Evolutionary conservation across 306 rosid species (phyloP).

Genomic region (Prunus armeniaca): DNA sequence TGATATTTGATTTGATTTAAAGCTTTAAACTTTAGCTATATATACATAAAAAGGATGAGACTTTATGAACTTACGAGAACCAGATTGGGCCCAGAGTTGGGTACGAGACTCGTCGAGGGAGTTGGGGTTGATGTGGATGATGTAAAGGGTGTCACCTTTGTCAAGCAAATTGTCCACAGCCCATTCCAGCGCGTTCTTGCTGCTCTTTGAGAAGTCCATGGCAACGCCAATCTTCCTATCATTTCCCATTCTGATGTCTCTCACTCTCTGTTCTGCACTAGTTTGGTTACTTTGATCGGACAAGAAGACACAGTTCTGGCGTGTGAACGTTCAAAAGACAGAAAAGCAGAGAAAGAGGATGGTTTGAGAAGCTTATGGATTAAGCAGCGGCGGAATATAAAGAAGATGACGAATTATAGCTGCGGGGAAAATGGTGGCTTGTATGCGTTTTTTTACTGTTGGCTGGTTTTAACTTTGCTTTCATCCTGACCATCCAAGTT

Average conservation of each 20-base stretch:
- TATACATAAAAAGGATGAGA: too few species aligned
- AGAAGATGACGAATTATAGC: background rate
- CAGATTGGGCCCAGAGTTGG: conserved; percentile 50
- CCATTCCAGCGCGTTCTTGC: conserved; percentile 86
- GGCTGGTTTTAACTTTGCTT: background rate
- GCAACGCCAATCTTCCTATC: conserved; percentile 82
- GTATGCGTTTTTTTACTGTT: background rate
- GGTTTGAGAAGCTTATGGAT: background rate
- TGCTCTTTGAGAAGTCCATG: conserved; percentile 73
- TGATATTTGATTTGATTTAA: too few species aligned
- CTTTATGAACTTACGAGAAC: conserved; percentile 57
- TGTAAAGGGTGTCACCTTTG: conserved; percentile 69
- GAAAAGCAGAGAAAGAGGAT: background rate
- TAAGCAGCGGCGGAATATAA: conserved; percentile 5
- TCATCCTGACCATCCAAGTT: conserved; percentile 15
- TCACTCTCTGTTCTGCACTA: background rate
- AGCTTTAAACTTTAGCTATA: background rate
- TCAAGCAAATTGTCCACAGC: conserved; percentile 72
- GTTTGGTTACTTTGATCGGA: background rate
- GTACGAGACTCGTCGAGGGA: conserved; percentile 42
- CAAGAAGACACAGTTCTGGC: background rate
- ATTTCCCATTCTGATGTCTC: conserved; percentile 49
- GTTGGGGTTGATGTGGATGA: conserved; percentile 55
- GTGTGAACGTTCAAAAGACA: background rate
- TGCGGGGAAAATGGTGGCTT: background rate